These are phyloP conservation scores for Solanum pennellii DNA, from an alignment of 257 asterid genomes.

Conservation along the genomic window DNA sequence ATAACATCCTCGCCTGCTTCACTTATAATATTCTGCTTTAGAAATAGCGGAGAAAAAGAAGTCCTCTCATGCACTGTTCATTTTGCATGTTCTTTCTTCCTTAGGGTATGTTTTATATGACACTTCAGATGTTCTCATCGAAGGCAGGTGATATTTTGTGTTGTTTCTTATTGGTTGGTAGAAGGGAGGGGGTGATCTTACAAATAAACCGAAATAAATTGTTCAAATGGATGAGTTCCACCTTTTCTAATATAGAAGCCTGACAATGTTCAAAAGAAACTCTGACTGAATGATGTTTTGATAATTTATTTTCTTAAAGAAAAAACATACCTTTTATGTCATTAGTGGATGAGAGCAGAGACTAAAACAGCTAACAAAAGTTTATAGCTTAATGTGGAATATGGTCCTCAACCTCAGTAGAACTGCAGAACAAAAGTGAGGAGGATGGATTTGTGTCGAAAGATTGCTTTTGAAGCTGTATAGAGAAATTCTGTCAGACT, in stretches of 20 bases:
- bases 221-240: background rate
- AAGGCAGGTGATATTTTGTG: background rate
- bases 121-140: background rate
- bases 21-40: background rate
- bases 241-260: background rate
- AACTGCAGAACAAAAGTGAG: background rate
- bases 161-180: background rate
- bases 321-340: background rate
- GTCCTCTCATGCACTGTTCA: background rate
- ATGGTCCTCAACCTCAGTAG: background rate
- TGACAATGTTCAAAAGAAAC: background rate
- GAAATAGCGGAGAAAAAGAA: background rate
- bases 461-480: background rate
- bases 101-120: background rate
- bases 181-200: background rate
- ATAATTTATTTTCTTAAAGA: background rate
- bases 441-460: background rate
- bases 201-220: background rate
- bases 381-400: background rate
- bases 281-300: background rate
- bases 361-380: background rate
- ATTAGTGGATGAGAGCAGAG: background rate
- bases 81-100: background rate
- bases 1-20: background rate
- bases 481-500: background rate